phyloP scores from a whole-genome alignment of 768 basidiomycete species.

The Boletus rufocinnamomeus region DNA sequence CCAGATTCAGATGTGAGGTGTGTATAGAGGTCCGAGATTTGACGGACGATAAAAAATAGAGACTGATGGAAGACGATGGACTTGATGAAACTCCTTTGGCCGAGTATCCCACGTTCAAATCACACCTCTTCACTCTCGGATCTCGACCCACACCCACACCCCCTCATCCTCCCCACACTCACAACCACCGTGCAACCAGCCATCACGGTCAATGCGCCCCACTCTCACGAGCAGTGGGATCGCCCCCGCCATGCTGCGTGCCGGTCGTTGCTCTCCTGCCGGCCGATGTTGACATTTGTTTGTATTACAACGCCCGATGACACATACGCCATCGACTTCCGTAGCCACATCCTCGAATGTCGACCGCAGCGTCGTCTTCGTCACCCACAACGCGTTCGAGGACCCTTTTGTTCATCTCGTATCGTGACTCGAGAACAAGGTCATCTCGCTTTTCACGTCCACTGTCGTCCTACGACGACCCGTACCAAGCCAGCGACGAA shows the following conservation, averaged over 20 bases:
- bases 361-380: conserved; percentile 34
- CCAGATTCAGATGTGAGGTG: conserved; percentile 10
- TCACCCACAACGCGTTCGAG: conserved; percentile 74
- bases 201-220: background rate
- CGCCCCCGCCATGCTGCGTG: background rate
- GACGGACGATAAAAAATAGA: conserved; percentile 19
- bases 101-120: conserved; percentile 7
- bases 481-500: conserved; percentile 51
- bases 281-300: conserved; percentile 30
- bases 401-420: conserved; percentile 92
- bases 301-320: conserved; percentile 10
- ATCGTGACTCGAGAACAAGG: conserved; percentile 72
- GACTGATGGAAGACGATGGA: conserved; percentile 14
- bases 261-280: background rate
- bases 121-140: background rate
- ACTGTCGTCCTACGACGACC: conserved; percentile 48
- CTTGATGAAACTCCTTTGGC: conserved; percentile 5
- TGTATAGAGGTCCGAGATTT: conserved; percentile 26
- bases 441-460: conserved; percentile 44
- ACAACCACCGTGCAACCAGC: background rate
- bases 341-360: conserved; percentile 31
- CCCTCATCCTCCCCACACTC: no score
- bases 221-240: background rate
- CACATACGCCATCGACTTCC: conserved; percentile 22
- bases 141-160: background rate